Base-by-base conservation (phyloP, 2,329 filamentous ascomycete genomes). In the Pseudocercospora vitis region DNA sequence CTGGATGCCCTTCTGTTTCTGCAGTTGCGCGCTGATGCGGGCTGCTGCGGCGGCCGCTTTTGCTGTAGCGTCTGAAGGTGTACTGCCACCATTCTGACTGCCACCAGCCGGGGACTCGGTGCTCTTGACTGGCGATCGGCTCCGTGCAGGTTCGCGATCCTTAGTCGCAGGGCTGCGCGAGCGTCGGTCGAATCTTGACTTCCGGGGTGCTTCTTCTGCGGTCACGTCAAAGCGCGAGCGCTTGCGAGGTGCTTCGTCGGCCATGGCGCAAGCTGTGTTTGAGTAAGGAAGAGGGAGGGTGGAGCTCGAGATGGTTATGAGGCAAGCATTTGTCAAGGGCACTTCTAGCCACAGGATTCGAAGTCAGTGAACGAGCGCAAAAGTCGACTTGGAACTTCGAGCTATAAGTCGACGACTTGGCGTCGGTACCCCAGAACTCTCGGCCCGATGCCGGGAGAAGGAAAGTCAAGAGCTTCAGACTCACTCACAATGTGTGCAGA, bases 101-200 rank as follows among this genome's bases (percentile, higher is more conserved):
- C 48, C 58, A 40, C 47, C 59, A 18, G 56, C 53, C 18, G 63
- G 59, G 46, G 48, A 55, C 49, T 89, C 89, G 23, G 87, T 86
- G 7, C 64, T 66, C 56, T 65, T 66, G 52, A 91, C 71, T 16
- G 91, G 91, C 71, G 91, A 96, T 63, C 92, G 88, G 65, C 89
- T 90, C 69, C 92, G 85, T 63, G 80, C 77, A 40, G 48, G 46
- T 58, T 95, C 89, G 21, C 83, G 78, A 63, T 85, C 82, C 66
- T 83, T 81, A 21, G 79, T 73, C 55, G 21, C 83, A 12, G 62
- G 63, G 19, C 61, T 61, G 47, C 90, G 87, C 54, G 94, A 97
- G 65, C 94, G 87, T 65, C 91, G 85, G 74, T 96, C 92, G 73
- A 96, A 96, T 70, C 91, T 84, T 46, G 91, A 95, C 37, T 81